Percentiles rank a stretch among this genome's conserved stretches.
phyloP scores from a whole-genome alignment of 108 stramenopile species.

The Skeletonema grethae region DNA sequence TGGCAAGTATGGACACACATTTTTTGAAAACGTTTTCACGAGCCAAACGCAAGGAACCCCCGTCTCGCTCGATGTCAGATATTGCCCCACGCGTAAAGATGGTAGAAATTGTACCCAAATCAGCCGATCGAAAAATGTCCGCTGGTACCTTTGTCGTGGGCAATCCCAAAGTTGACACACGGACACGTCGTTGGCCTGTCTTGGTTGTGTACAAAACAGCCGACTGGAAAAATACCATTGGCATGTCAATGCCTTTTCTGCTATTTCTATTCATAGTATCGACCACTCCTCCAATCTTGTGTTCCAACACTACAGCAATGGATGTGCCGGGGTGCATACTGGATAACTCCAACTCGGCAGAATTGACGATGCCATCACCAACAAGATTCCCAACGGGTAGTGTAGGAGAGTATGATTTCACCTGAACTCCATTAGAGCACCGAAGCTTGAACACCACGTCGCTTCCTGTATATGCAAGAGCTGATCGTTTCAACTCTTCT shows the following conservation, averaged over 20 bases:
- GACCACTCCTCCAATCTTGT: constrained; percentile 71
- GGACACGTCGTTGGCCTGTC: constrained; percentile 70
- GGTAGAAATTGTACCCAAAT: constrained; percentile 64
- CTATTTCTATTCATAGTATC: constrained; percentile 27
- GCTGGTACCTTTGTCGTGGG: constrained; percentile 38
- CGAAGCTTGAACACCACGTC: constrained; percentile 86
- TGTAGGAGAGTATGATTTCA: constrained; percentile 54
- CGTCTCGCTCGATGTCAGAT: constrained; percentile 33
- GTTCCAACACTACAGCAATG: constrained; percentile 70
- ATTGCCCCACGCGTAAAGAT: constrained; percentile 58
- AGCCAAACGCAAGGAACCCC: constrained; percentile 42
- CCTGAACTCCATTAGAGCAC: constrained; percentile 70
- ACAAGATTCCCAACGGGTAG: constrained; percentile 27
- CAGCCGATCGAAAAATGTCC: constrained; percentile 59
- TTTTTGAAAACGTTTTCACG: constrained; percentile 52
- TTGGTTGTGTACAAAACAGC: constrained; percentile 78
- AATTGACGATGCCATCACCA: constrained; percentile 43
- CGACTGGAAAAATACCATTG: constrained; percentile 74
- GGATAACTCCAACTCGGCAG: constrained; percentile 71
- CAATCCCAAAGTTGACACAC: constrained; percentile 84
- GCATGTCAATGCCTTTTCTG: constrained; percentile 25
- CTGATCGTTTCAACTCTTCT: constrained; percentile 57
- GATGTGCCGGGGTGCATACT: constrained; percentile 65
- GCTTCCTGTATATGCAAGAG: constrained; percentile 41
- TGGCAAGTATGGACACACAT: constrained; percentile 67